Evolutionary conservation across 106 monocot species (phyloP), one percentile per base, ranked within the genome.

Genomic region (Dendrobium chrysotoxum): DNA sequence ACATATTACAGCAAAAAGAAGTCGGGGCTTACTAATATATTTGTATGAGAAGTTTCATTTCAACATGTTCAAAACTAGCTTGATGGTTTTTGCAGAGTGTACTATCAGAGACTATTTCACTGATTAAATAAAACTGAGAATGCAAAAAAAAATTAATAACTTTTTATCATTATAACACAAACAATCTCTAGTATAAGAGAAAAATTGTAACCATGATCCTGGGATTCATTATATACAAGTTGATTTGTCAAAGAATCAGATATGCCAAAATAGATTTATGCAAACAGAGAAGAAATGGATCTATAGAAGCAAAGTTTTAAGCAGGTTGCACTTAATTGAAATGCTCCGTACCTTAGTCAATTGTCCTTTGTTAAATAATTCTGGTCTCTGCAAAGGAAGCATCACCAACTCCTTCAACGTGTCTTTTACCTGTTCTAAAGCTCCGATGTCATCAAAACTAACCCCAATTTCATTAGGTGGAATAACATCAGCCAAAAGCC

Each of bases 401-500:
- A 93, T 93, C 76, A 93, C 93, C 84, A 93, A 75, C 81, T 93
- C 93, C 61, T 91, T 93, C 50, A 93, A 80, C 15, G 93, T 93
- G 53, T 91, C 91, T 79, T 93, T 93, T 20, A 93, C 93, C 84
- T 93, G 89, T 55, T 93, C 93, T 38, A 93, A 80, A 20, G 93
- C 93, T 57, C 93, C 93, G 84, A 93, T 91, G 77, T 93, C 93
- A 72, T 91, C 91, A 86, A 93, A 93, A 75, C 90, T 93, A 81
- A 93, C 91, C 54, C 93, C 93, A 72, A 93, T 93, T 35, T 93
- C 93, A 87, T 78, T 86, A 23, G 93, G 89, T 44, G 93, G 91
- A 83, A 93, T 93, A 79, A 93, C 93, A 85, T 98, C 98, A 78
- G 82, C 79, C 16, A 98, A 86, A 85, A 98, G 98, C 82, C 89